Evolutionary conservation across 768 basidiomycete genomes (phyloP).

Genomic region (Coprinellus aureogranulatus): DNA sequence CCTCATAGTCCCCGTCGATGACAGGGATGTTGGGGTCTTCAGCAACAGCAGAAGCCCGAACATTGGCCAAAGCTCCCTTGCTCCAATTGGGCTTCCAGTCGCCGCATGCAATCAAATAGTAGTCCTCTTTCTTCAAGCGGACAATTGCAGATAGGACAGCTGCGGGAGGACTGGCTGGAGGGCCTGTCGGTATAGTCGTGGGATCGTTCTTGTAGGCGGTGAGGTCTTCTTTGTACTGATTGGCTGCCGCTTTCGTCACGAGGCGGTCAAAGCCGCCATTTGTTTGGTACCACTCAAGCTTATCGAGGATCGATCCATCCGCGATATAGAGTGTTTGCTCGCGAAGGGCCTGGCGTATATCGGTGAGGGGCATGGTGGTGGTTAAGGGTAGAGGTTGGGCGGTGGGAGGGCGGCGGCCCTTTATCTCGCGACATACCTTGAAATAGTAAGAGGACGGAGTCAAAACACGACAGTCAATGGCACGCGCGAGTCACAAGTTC

Average conservation of each 20-base stretch:
- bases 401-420: too few relatives aligned
- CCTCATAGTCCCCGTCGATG: neutral
- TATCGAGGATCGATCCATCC: neutral
- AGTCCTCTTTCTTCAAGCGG: neutral
- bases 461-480: too few relatives aligned
- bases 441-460: too few relatives aligned
- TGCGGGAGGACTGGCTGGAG: neutral
- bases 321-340: neutral
- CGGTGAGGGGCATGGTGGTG: too few relatives aligned
- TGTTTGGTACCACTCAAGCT: neutral
- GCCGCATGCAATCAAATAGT: neutral
- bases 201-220: neutral
- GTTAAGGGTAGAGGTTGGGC: too few relatives aligned
- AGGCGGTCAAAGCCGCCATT: neutral
- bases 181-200: neutral
- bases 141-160: neutral
- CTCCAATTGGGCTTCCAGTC: neutral
- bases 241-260: neutral
- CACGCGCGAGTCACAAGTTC: too few relatives aligned
- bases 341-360: too few relatives aligned
- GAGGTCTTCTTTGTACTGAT: neutral
- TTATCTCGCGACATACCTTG: too few relatives aligned
- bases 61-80: neutral
- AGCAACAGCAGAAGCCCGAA: neutral
- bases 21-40: neutral